phyloP scores from a whole-genome alignment of 495 filamentous ascomycete species.

The Penicillium roqueforti region DNA sequence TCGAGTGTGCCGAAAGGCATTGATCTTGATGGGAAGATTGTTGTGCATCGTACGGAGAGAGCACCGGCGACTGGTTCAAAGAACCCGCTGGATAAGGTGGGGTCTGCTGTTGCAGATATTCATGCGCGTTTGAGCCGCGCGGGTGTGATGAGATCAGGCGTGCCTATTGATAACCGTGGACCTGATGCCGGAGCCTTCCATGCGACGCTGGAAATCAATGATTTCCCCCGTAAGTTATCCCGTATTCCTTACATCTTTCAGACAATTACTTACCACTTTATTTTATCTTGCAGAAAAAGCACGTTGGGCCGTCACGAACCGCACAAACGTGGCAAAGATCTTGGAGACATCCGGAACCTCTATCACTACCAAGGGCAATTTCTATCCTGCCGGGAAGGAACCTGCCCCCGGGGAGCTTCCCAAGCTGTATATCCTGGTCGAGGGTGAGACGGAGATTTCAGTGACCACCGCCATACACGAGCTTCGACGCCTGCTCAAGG shows the following conservation, averaged over 20 bases:
- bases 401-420: conserved; percentile 68
- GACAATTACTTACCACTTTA: conserved; percentile 21
- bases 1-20: conserved; percentile 59
- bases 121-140: conserved; percentile 80
- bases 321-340: conserved; percentile 98
- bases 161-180: conserved; percentile 97
- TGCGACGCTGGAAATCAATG: conserved; percentile 97
- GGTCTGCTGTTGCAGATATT: conserved; percentile 79
- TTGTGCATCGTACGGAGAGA: conserved; percentile 70
- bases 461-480: conserved; percentile 91
- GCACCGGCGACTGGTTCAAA: conserved; percentile 48
- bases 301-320: conserved; percentile 96
- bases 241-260: not conserved
- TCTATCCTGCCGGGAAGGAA: conserved; percentile 77
- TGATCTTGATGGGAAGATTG: conserved; percentile 69
- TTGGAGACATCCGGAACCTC: conserved; percentile 91
- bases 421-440: conserved; percentile 95
- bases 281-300: conserved; percentile 67
- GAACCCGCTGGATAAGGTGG: conserved; percentile 80
- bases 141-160: conserved; percentile 80
- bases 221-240: conserved; percentile 76
- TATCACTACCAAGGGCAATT: conserved; percentile 95
- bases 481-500: conserved; percentile 79
- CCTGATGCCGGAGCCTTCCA: conserved; percentile 97
- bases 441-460: conserved; percentile 91